Evolutionary conservation across 2,329 filamentous ascomycete species (phyloP), one percentile per base, ranked within the genome.

Genomic region (Spiromastix sp.): DNA sequence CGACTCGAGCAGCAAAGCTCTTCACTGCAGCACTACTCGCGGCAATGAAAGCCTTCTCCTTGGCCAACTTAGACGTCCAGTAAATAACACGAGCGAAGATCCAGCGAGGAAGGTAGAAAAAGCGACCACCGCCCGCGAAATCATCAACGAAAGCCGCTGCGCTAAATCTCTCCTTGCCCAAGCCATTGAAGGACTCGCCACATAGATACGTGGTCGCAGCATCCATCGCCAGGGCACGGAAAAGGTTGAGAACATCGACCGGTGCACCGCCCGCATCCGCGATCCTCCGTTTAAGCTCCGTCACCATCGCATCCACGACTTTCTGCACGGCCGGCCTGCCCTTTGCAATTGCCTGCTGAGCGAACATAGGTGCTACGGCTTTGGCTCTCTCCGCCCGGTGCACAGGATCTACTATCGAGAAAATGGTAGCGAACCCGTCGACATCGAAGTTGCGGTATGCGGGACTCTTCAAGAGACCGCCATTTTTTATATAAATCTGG

Each of bases 201-300:
- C 76, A 72, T 1, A 76, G 53, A 53, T 75, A 72, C 4, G 61
- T 62, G 3, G 65, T 67, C 1, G 74, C 67, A 4, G 63, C 64
- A 51, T 77, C 72, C 3, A 75, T 53, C 4, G 72, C 68, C 40
- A 75, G 48, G 19, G 60, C 61, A 32, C 70, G 56, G 2, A 61
- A 51, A 17, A 72, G 41, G 42, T 70, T 66, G 34, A 76, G 50
- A 6, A 74, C 51, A 46, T 52, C 48, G 11, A 51, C 44, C 2
- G 44, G 36, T 11, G 41, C 28, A 3, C 43, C 44, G 13, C 20
- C 15, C 1, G 34, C 42, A 19, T 30, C 29, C 2, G 40, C 44
- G 11, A 45, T 48, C 8, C 16, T 32, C n/a, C 36, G 42, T 9
- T 48, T 17, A 12, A 45, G 42, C n/a, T 34, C 26, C 13, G 8